Base-by-base conservation (phyloP, 352 stramenopile genomes). In the Phytopythium litorale region DNA sequence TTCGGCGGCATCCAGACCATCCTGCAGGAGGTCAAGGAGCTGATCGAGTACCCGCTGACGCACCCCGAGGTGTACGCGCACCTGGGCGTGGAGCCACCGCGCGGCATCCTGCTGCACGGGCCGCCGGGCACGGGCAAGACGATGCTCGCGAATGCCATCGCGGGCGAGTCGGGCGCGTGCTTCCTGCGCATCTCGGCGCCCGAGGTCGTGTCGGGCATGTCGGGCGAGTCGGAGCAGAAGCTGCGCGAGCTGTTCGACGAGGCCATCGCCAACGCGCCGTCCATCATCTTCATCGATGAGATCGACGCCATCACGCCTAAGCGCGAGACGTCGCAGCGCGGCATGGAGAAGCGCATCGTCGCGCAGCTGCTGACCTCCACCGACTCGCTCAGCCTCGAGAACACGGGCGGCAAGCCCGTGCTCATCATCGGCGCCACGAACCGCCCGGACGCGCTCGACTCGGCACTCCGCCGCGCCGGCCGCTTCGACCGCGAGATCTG, bases 401-500 rank as follows among this genome's bases (percentile, higher is more conserved):
- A 96, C 63, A 98, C 89, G 13, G 87, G 83, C 32, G 86, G 87
- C 23, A 95, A 97, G 65, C 86, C 89, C 11, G 97, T 99, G 23
- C 88, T 99, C 50, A 96, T 99, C 28, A 96, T 99, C 63, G 97
- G 95, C 32, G 97, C 98, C 1, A 99, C 97, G 6, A 99, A 99
- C 74, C 82, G 97, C 40, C 93, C 97, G 0, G 97, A 99, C 66
- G 89, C 94, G 19, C 84, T 99, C 33, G 98, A 99, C 78, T 87
- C 93, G 52, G 97, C 97, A 7, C 74, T 99, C 37, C 87, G 97
- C 51, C 90, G 98, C 28, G 96, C 97, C 0, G 98, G 98, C 15
- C 84, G 98, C 23, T 99, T 99, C 66, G 98, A 99, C 73, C 88
- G 97, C 18, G 97, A 99, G 77, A 99, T 99, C 67, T 92, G 89